Evolutionary conservation across 805 yeast species (phyloP).

Genomic region (Saccharomycopsis malanga): DNA sequence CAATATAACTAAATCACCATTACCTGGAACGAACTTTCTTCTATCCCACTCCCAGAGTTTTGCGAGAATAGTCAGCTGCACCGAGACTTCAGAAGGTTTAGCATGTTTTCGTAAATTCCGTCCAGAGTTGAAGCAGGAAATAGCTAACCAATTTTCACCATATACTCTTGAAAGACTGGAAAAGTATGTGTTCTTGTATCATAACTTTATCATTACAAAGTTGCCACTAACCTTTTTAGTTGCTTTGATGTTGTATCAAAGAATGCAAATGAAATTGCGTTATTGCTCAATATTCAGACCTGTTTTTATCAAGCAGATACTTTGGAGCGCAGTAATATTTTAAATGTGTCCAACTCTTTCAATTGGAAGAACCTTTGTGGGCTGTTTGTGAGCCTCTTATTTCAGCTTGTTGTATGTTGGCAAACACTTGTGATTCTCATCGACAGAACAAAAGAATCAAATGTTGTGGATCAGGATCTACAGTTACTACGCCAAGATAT

Average conservation of each 20-base stretch:
- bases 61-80: conserved; percentile 8
- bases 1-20: not conserved
- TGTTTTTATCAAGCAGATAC: conserved; percentile 16
- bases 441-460: too few relatives aligned
- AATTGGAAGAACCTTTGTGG: conserved; percentile 2
- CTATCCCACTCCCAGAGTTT: conserved; percentile 1
- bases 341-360: not conserved
- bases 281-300: conserved; percentile 13
- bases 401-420: too few relatives aligned
- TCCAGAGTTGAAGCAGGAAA: conserved; percentile 1
- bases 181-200: not conserved
- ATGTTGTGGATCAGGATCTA: too few relatives aligned
- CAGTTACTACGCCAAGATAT: too few relatives aligned
- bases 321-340: not conserved
- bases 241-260: conserved; percentile 4
- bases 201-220: not conserved
- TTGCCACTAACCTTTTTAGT: too few relatives aligned
- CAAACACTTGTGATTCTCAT: too few relatives aligned
- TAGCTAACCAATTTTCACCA: not conserved
- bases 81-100: conserved; percentile 11
- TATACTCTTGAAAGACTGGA: not conserved
- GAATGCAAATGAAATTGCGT: conserved; percentile 9
- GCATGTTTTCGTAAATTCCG: conserved; percentile 10
- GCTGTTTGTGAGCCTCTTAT: not conserved
- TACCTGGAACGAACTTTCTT: not conserved